Evolutionary conservation across 352 stramenopile species (phyloP).

Genomic region (Blastocystis sp.): DNA sequence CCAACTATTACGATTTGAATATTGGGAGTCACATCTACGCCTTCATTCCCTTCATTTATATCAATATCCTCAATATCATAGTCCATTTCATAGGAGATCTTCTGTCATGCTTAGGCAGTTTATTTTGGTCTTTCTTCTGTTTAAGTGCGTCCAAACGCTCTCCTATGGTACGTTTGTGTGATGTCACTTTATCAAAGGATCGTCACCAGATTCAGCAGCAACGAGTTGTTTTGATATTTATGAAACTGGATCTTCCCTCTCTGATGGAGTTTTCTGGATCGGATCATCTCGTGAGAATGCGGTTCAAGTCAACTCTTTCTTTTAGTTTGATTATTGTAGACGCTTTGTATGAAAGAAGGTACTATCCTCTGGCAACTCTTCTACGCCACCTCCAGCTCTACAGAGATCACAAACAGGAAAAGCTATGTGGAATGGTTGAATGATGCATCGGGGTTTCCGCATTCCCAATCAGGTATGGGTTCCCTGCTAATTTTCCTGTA

Average conservation of each 20-base stretch:
- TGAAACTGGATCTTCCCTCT: background rate
- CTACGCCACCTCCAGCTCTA: slow-evolving; percentile 53
- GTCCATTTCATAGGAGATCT: background rate
- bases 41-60: background rate
- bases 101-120: background rate
- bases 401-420: background rate
- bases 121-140: too few relatives aligned
- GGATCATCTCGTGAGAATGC: slow-evolving; percentile 8
- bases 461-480: background rate
- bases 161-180: background rate
- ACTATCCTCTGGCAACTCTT: slow-evolving; percentile 29
- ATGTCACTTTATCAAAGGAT: background rate
- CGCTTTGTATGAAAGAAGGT: background rate
- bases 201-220: background rate
- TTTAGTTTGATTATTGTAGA: background rate
- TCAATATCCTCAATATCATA: slow-evolving; percentile 55
- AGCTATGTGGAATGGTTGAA: slow-evolving; percentile 35
- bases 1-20: background rate
- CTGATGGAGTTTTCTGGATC: slow-evolving; percentile 30
- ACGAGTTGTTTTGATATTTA: slow-evolving; percentile 35
- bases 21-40: background rate
- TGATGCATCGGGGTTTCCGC: background rate
- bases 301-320: background rate
- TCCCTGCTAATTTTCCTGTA: background rate
- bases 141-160: background rate